Base-by-base conservation (phyloP, 192 early-diverging fungal genomes). In the Coemansia sp. region DNA sequence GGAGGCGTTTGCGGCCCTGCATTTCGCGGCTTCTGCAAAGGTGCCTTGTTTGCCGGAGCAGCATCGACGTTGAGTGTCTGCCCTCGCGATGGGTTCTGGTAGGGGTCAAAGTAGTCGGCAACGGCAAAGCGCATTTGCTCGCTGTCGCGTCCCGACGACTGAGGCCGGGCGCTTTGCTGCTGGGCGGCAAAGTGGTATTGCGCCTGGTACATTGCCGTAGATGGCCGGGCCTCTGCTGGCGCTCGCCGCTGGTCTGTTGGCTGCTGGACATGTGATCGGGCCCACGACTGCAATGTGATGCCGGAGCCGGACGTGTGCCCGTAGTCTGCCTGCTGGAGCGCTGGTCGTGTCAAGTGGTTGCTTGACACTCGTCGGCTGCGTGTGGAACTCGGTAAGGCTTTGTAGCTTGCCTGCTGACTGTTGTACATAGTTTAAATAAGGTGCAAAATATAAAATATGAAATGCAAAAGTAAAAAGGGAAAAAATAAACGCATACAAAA, bases 61-160 rank as follows among this genome's bases (percentile, higher is more conserved):
- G 35, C 59, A 11, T 70, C 57, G 21, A 55, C 45, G 12, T 70
- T 53, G 15, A 72, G 62, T 10, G 59, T 72, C 51, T 77, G 73
- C 14, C 73, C 73, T 18, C 45, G 73, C 1, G 54, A 18, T 11
- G 54, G 40, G 30, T 53, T 33, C 33, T 47, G 57, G 59, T 77
- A 77, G 42, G 73, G 73, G 68, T 77, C 73, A 53, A 70, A 62
- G 48, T 70, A 77, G 51, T 77, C 73, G 7, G 73, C 72, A 4
- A 65, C 55, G n/a, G 67, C 66, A 14, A 43, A 54, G 30, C 64
- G 51, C 26, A 57, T 56, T 0, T 58, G 40, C 33, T 46, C 50
- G 45, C 14, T 41, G 11, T 50, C 47, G 49, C 40, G 41, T 9
- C 46, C 31, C n/a, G 69, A 51, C 15, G 54, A 50, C 54, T 65